Conservation (phyloP, 129 eudicot species). For the Artemisia annua region DNA sequence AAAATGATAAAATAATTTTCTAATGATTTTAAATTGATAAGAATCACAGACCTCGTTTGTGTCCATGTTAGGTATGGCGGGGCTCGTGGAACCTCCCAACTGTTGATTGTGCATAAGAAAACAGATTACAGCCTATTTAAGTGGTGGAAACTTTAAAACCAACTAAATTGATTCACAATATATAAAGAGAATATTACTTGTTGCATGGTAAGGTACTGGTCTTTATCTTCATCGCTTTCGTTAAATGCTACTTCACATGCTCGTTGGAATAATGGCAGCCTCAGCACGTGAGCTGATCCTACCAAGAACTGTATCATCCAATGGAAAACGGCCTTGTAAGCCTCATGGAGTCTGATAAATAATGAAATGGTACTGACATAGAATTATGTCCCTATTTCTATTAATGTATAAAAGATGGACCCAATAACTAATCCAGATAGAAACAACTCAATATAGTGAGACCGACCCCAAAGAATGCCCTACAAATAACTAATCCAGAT, state of each 20-base stretch:
- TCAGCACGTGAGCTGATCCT: slow-evolving; percentile 75
- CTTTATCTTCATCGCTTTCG: slow-evolving; percentile 46
- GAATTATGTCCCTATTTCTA: slow-evolving; percentile 3
- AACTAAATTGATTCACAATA: slow-evolving; percentile 1
- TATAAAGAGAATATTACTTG: slow-evolving; percentile 48
- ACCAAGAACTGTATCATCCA: slow-evolving; percentile 70
- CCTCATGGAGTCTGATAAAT: not conserved
- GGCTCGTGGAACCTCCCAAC: slow-evolving; percentile 59
- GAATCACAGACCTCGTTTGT: slow-evolving; percentile 57
- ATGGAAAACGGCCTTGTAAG: slow-evolving; percentile 6
- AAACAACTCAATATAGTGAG: not conserved
- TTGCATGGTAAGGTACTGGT: slow-evolving; percentile 45
- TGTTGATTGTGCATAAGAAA: slow-evolving; percentile 40
- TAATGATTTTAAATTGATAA: not conserved
- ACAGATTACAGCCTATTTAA: slow-evolving; percentile 11
- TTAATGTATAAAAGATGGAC: not conserved
- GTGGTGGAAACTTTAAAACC: slow-evolving; percentile 5
- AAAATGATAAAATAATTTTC: not conserved
- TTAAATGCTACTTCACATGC: slow-evolving; percentile 79
- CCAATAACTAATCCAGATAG: slow-evolving; percentile 3
- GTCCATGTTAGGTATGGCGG: slow-evolving; percentile 44
- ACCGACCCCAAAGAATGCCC: not conserved
- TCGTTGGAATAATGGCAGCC: slow-evolving; percentile 59
- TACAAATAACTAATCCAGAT: not conserved
- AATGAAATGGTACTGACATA: not conserved